Evolutionary conservation across 148 eudicot species (phyloP).

Genomic region (Fagopyrum esculentum): DNA sequence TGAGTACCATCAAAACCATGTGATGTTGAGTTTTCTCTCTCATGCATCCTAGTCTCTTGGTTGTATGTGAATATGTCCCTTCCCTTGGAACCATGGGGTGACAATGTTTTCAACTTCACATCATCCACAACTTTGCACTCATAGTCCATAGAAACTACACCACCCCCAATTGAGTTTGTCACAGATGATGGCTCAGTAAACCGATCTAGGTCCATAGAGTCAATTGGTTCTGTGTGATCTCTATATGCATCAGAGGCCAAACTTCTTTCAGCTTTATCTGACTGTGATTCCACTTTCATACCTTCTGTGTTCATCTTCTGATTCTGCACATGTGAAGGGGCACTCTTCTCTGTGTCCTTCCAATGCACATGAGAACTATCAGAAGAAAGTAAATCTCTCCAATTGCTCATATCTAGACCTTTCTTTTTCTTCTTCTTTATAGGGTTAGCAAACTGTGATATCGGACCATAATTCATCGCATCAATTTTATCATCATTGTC

Average conservation of each 20-base stretch:
- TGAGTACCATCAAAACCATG: conserved; percentile 12
- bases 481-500: conserved; percentile 38
- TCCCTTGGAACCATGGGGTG: neutral
- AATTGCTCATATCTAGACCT: conserved; percentile 55
- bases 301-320: conserved; percentile 20
- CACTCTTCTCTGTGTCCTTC: conserved; percentile 14
- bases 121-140: neutral
- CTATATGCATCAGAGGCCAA: neutral
- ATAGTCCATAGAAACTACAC: neutral
- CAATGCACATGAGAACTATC: conserved; percentile 18
- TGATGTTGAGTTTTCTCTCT: conserved; percentile 11
- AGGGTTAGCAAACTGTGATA: conserved; percentile 58
- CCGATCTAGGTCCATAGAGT: conserved; percentile 6
- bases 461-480: conserved; percentile 24
- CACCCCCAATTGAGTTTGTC: neutral
- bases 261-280: neutral
- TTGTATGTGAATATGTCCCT: neutral
- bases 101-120: neutral
- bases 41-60: conserved; percentile 15
- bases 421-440: conserved; percentile 58
- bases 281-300: neutral
- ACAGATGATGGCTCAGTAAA: conserved; percentile 8
- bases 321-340: conserved; percentile 4
- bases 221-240: neutral
- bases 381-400: conserved; percentile 37